Evolutionary conservation across 129 eudicot genomes (phyloP), one percentile per base, ranked within the genome.

Genomic region (Helianthus tuberosus): DNA sequence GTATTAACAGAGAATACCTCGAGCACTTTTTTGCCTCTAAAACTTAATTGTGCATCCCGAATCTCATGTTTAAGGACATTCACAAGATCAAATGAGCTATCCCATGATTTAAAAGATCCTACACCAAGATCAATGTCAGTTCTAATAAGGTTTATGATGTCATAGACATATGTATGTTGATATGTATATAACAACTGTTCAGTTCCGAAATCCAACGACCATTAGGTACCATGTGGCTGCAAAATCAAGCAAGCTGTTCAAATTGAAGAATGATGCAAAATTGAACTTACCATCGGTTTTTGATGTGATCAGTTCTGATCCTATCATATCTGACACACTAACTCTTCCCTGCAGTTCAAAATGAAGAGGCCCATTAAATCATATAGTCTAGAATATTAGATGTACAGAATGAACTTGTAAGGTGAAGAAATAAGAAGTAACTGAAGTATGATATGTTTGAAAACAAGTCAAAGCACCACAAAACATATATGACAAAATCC

Each of bases 41-140:
- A 89, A 81, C 92, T 89, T 71, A 89, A 74, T 66, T 86, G 96
- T 50, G 89, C 96, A 78, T 89, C 96, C n/a, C 92, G 92, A 58
- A 89, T 89, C 75, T 89, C 96, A 60, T 87, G 88, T 77, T 89
- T 89, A 59, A 89, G 90, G 41, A 83, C 83, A 54, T 87, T 87
- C 60, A 87, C 86, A 14, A 89, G 89, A 82, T 89, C 92, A 66
- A 87, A 79, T 14, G 92, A 85, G 84, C 84, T 89, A 63, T 89
- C 96, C 89, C 89, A 84, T 1, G 88, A 82, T 78, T 89, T 89
- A 58, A 81, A 74, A 64, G 72, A 78, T 17, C 90, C 96, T 89
- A 84, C 75, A 86, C 23, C 53, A 74, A 77, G 35, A 3, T 27
- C 54, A 57, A 36, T 68, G 52, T 20, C 14, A 60, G 44, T 62